Percentiles rank a stretch among this genome's conserved stretches.
Conservation (phyloP, 2,329 filamentous ascomycete species). For the Aureobasidium mangrovei region DNA sequence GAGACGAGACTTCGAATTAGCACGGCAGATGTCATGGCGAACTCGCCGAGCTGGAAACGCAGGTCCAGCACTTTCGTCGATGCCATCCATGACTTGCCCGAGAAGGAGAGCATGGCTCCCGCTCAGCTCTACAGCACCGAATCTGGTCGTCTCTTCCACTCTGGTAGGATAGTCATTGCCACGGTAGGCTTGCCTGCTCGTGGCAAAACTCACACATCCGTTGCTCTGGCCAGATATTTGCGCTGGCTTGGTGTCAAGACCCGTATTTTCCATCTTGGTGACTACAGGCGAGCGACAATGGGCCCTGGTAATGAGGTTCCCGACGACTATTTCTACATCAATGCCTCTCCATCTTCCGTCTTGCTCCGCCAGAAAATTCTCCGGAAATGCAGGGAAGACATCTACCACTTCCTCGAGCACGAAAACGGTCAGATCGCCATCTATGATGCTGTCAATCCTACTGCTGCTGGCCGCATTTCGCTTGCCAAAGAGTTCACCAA, state of each 20-base stretch:
- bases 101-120: conserved; percentile 77
- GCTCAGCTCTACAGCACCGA: conserved; percentile 98
- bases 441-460: conserved; percentile 94
- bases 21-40: conserved; percentile 85
- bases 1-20: conserved; percentile 36
- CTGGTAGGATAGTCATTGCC: conserved; percentile 91
- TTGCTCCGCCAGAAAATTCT: conserved; percentile 92
- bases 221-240: conserved; percentile 87
- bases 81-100: conserved; percentile 86
- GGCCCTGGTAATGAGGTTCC: conserved; percentile 77
- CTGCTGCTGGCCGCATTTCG: conserved; percentile 69
- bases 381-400: conserved; percentile 94
- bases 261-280: conserved; percentile 91
- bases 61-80: conserved; percentile 95
- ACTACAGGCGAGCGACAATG: conserved; percentile 88
- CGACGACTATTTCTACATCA: conserved; percentile 95
- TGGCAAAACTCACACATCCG: conserved; percentile 96
- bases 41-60: conserved; percentile 79
- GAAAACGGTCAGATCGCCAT: conserved; percentile 98
- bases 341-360: conserved; percentile 87
- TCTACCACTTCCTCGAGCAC: conserved; percentile 90
- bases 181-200: conserved; percentile 92
- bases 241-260: conserved; percentile 98
- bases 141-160: conserved; percentile 93
- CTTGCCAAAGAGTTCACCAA: conserved; percentile 96